Conservation (phyloP, 768 basidiomycete genomes). For the Tephrocybe sp. region DNA sequence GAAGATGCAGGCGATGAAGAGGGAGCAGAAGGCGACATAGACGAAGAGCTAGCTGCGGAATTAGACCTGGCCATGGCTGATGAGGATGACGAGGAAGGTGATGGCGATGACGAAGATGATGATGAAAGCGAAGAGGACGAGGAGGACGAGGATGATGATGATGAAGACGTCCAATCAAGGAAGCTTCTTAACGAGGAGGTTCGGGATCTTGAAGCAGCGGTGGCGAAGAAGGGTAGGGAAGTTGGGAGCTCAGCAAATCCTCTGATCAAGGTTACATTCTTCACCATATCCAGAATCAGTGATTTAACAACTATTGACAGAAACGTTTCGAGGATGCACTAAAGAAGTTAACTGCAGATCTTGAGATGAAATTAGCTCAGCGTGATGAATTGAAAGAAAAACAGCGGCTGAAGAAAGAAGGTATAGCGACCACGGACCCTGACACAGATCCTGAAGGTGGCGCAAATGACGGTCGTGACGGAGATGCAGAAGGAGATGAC, state of each 20-base stretch:
- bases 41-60: constrained; percentile 86
- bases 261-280: constrained; percentile 65
- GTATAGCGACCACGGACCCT: constrained; percentile 39
- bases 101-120: constrained; percentile 59
- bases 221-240: constrained; percentile 81
- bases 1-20: constrained; percentile 59
- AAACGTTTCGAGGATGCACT: constrained; percentile 93
- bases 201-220: constrained; percentile 82
- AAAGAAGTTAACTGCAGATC: constrained; percentile 81
- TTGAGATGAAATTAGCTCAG: constrained; percentile 81
- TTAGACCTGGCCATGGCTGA: constrained; percentile 81
- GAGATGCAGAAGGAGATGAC: constrained; percentile 28
- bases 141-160: constrained; percentile 81
- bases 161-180: constrained; percentile 74
- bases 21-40: constrained; percentile 76
- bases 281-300: not conserved
- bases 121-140: constrained; percentile 69
- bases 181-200: constrained; percentile 88
- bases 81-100: constrained; percentile 56
- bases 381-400: constrained; percentile 78
- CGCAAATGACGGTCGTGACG: constrained; percentile 28
- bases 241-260: constrained; percentile 83
- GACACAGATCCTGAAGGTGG: constrained; percentile 37
- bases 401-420: constrained; percentile 69
- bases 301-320: constrained; percentile 32